A percentile compares a stretch with the other conserved stretches of the same genome.
Conservation (phyloP, 2,329 filamentous ascomycete species). For the Colletotrichum sp. region DNA sequence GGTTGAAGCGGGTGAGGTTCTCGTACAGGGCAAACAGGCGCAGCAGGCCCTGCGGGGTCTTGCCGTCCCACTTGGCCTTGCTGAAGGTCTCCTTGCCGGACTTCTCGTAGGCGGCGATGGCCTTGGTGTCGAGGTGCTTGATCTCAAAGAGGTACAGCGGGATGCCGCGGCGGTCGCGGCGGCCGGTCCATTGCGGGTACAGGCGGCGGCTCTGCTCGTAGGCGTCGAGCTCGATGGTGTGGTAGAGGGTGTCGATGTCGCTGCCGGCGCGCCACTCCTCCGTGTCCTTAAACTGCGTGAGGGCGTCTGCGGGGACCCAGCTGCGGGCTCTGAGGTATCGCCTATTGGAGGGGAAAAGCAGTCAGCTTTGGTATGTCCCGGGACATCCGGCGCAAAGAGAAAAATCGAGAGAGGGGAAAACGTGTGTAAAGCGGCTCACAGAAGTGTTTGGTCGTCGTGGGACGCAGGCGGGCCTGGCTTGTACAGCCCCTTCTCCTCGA, state of each 20-base stretch:
- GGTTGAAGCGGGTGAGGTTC: constrained; percentile 84
- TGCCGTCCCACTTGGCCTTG: constrained; percentile 68
- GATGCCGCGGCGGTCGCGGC: constrained; percentile 87
- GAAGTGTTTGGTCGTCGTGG: constrained; percentile 75
- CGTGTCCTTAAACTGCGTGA: constrained; percentile 84
- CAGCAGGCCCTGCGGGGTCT: constrained; percentile 76
- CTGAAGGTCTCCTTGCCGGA: constrained; percentile 59
- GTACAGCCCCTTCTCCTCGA: constrained; percentile 70
- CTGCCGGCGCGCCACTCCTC: constrained; percentile 87
- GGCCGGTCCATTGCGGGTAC: constrained; percentile 96
- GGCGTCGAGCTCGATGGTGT: constrained; percentile 83
- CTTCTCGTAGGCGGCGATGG: constrained; percentile 80
- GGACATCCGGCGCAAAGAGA: not conserved
- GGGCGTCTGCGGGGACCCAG: constrained; percentile 80
- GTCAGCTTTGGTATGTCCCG: constrained; percentile 4
- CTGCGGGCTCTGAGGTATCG: constrained; percentile 86
- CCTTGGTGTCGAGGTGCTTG: constrained; percentile 80
- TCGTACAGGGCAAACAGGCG: constrained; percentile 94
- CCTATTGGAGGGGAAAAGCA: constrained; percentile 54
- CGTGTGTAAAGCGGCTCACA: constrained; percentile 55
- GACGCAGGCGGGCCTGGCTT: constrained; percentile 60
- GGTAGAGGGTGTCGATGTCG: constrained; percentile 79
- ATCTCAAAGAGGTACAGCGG: constrained; percentile 93
- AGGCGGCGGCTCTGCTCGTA: constrained; percentile 82
- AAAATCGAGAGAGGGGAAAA: not conserved